Evolutionary conservation across 129 eudicot species (phyloP).

Genomic region (Flaveria linearis): DNA sequence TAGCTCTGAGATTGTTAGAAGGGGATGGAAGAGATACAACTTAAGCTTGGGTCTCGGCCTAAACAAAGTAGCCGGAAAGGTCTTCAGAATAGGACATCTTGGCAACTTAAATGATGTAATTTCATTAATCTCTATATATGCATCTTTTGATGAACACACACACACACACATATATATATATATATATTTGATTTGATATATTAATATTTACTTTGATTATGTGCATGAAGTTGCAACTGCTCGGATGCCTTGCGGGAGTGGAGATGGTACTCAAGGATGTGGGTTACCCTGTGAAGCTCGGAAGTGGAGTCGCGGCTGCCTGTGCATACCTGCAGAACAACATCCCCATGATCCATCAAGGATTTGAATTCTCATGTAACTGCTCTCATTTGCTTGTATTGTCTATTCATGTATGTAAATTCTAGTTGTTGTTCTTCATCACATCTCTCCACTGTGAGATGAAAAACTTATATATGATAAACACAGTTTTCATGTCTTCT

Average conservation of each 20-base stretch:
- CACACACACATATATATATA: background rate
- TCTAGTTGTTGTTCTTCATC: slow-evolving; percentile 8
- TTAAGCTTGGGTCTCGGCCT: slow-evolving; percentile 90
- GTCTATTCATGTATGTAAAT: slow-evolving; percentile 22
- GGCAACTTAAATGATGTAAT: slow-evolving; percentile 85
- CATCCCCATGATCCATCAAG: slow-evolving; percentile 90
- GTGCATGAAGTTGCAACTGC: slow-evolving; percentile 75
- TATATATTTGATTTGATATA: background rate
- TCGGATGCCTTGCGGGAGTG: slow-evolving; percentile 98
- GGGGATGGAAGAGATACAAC: slow-evolving; percentile 94
- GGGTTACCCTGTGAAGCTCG: slow-evolving; percentile 91
- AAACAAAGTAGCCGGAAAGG: slow-evolving; percentile 95
- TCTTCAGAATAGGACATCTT: slow-evolving; percentile 98
- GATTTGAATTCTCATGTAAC: slow-evolving; percentile 49
- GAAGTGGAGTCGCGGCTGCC: slow-evolving; percentile 98
- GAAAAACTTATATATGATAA: slow-evolving; percentile 12
- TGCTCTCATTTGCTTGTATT: slow-evolving; percentile 25
- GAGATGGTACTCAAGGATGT: slow-evolving; percentile 98
- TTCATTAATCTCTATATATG: background rate
- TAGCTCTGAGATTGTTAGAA: slow-evolving; percentile 73
- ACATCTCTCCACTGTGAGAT: background rate
- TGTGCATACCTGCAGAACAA: slow-evolving; percentile 72
- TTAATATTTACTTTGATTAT: background rate
- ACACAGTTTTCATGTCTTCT: background rate
- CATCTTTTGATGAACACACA: background rate